Base-by-base conservation (phyloP, 441 rosid species). In the Pelargonium citronellum region DNA sequence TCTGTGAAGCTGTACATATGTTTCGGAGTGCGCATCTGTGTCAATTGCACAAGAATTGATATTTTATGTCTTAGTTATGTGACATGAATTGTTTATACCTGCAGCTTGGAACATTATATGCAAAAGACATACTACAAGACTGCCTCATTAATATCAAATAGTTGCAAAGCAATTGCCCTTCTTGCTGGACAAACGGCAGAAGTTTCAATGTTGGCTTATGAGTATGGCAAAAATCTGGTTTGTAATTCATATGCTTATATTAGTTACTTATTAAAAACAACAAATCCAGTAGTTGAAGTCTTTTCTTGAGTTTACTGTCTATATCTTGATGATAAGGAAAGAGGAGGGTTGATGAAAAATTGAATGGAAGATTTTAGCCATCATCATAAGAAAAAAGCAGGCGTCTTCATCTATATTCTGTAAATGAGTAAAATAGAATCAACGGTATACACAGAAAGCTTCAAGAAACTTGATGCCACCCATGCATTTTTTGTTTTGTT, bases 181-280 rank as follows among this genome's bases (percentile, higher is more conserved):
- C 95, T 90, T 57, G 90, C 96, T 46, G 90, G 95, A 57, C 97
- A 95, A 79, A 85, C 96, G 9, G 49, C 95, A n/a, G 89, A 87
- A 82, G 96, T 88, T 67, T 89, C 97, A 53, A 70, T 71, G 63
- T 66, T 89, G 87, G 95, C 97, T 77, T 92, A 79, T 73, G 97
- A 95, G 66, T 94, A 89, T 65, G 97, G 99, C 15, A 90, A 77
- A 78, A 89, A 94, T 84, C 87, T 94, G 96, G 99, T 91, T 75
- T 30, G 97, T 85, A 51, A 72, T 10, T 20, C 64, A 67, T 55
- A 15, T 47, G 61, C 49, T 64, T 43, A 67, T 34, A 7, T 27
- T 15, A 24, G 30, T 15, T 49, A 5, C 57, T 15, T 3, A 11
- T 49, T 47, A 49, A 49, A n/a, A 58, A 19, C 13, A n/a, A 3